phyloP scores from a whole-genome alignment of 2,329 filamentous ascomycete species.

The Pseudocercospora macadamiae region DNA sequence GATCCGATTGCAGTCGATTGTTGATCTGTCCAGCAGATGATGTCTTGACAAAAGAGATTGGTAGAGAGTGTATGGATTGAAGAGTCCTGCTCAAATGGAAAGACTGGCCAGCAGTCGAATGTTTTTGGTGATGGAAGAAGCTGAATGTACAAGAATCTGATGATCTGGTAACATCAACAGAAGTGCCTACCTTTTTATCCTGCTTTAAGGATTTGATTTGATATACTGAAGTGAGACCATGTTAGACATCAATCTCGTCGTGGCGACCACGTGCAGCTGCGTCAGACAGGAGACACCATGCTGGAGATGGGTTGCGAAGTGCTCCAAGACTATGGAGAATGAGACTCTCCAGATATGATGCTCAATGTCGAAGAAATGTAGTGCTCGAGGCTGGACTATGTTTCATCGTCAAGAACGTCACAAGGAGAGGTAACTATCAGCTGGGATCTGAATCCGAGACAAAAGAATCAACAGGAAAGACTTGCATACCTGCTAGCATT shows the following conservation, averaged over 20 bases:
- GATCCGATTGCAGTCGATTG: too few relatives aligned
- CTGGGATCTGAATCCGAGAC: neutral
- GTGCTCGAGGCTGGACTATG: too few relatives aligned
- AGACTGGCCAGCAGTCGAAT: slow-evolving; percentile 3
- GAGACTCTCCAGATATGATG: too few relatives aligned
- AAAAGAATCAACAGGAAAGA: neutral
- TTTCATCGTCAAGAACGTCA: too few relatives aligned
- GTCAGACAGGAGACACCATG: neutral
- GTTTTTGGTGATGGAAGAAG: neutral
- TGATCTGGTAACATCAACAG: neutral
- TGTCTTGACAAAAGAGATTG: too few relatives aligned
- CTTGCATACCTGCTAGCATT: neutral
- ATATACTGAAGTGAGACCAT: neutral
- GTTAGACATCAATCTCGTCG: neutral
- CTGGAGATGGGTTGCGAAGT: too few relatives aligned
- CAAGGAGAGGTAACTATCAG: too few relatives aligned
- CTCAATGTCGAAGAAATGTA: too few relatives aligned
- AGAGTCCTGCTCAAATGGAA: neutral
- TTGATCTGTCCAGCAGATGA: too few relatives aligned
- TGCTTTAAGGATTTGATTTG: neutral
- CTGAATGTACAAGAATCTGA: slow-evolving; percentile 2
- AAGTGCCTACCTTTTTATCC: neutral
- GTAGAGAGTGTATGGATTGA: neutral
- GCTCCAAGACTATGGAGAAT: neutral
- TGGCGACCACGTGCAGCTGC: neutral